Evolutionary conservation across 306 rosid genomes (phyloP), one percentile per base, ranked within the genome.

Genomic region (Cucumis melo): DNA sequence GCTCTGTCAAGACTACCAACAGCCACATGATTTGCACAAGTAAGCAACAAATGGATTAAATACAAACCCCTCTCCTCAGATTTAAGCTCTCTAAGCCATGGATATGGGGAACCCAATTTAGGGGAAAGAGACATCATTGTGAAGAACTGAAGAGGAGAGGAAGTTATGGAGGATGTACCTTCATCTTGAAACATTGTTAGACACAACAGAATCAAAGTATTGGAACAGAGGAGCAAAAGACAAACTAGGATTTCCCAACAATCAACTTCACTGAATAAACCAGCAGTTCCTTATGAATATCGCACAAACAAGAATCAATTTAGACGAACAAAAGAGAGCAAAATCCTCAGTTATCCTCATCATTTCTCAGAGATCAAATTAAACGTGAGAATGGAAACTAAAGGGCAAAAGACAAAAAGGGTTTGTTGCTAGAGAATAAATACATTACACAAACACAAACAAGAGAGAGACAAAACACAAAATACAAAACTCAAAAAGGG

Each of bases 21-120:
- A 74, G 96, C 96, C 8, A 92, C 96, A 78, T 90, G 91, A 21
- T 90, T 92, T 62, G 92, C 93, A 86, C 97, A 90, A 61, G 97
- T 73, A 62, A 90, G 88, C 80, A 92, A 78, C 80, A 90, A 82
- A 60, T 90, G 93, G 83, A 92, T 92, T 84, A 92, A 74, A 78
- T 81, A 92, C 84, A 92, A 82, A 70, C 96, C 97, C 84, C 92
- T 77, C 74, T 90, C 93, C 77, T 92, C 97, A 0, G 93, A 90
- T 83, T 88, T 86, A 16, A 88, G 84, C 74, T 92, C 97, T 72
- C 84, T 84, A 61, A 85, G 89, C 95, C 89, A 91, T 16, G 89
- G 83, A 48, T 84, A 76, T 2, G 98, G 89, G 60, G 94, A 87
- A 62, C 96, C 91, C 83, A 90, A 81, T 80, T 80, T 87, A 66